A percentile compares a stretch with the other conserved stretches of the same genome.
phyloP scores from a whole-genome alignment of 1,284 basidiomycete genomes.

The Trametes versicolor region DNA sequence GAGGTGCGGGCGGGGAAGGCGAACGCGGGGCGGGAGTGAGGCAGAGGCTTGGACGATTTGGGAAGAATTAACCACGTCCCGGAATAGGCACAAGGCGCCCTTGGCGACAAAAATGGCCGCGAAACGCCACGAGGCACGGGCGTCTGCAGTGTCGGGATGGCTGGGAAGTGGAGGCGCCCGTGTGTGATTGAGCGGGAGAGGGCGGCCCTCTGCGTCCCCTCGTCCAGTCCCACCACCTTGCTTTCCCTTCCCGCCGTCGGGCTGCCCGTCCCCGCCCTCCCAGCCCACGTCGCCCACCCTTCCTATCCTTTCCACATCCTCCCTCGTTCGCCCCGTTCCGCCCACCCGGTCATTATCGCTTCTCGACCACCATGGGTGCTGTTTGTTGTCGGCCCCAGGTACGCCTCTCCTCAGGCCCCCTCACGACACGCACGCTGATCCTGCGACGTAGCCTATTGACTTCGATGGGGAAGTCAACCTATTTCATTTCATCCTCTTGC shows the following conservation, averaged over 20 bases:
- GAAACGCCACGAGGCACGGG: background rate
- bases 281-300: slow-evolving; percentile 25
- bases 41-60: slow-evolving; percentile 1
- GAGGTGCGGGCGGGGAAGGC: slow-evolving; percentile 3
- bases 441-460: slow-evolving; percentile 84
- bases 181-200: slow-evolving; percentile 21
- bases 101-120: slow-evolving; percentile 11
- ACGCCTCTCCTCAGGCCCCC: slow-evolving; percentile 34
- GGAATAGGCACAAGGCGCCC: background rate
- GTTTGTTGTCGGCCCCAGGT: slow-evolving; percentile 87
- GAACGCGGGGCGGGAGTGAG: background rate
- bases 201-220: background rate
- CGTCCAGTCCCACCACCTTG: slow-evolving; percentile 27
- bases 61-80: slow-evolving; percentile 17
- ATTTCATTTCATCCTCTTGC: slow-evolving; percentile 94
- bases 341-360: slow-evolving; percentile 33
- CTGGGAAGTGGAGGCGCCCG: slow-evolving; percentile 6
- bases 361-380: slow-evolving; percentile 72
- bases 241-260: slow-evolving; percentile 32
- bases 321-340: slow-evolving; percentile 36
- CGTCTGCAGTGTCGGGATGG: slow-evolving; percentile 3
- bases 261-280: slow-evolving; percentile 28
- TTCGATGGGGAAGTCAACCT: slow-evolving; percentile 98
- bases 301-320: slow-evolving; percentile 34
- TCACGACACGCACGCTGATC: slow-evolving; percentile 14